phyloP scores from a whole-genome alignment of 2,329 filamentous ascomycete genomes.

The Cladosporium austrohemisphaericum region DNA sequence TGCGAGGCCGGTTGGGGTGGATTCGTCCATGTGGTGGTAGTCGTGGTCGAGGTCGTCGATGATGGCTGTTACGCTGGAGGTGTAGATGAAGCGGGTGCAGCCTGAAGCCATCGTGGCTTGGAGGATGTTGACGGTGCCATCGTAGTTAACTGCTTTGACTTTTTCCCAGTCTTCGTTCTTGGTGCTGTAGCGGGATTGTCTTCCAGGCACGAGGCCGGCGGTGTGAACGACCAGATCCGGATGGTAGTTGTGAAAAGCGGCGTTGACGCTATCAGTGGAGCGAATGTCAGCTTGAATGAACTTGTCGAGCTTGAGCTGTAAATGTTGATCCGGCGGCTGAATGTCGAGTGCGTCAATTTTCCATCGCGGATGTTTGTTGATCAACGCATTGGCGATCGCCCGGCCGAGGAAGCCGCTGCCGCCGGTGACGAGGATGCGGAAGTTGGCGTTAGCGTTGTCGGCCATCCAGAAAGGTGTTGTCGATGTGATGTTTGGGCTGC shows the following conservation, averaged over 20 bases:
- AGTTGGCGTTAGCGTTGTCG: not conserved
- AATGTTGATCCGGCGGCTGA: conserved; percentile 26
- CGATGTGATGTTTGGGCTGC: not conserved
- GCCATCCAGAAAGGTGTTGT: not conserved
- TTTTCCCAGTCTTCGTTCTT: conserved; percentile 47
- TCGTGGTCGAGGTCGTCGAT: conserved; percentile 72
- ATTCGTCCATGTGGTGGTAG: conserved; percentile 80
- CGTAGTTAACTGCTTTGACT: conserved; percentile 80
- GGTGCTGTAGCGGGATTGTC: conserved; percentile 38
- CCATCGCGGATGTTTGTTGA: conserved; percentile 36
- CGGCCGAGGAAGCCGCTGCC: conserved; percentile 47
- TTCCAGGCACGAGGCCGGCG: conserved; percentile 52
- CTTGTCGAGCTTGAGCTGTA: conserved; percentile 21
- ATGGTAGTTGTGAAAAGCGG: conserved; percentile 57
- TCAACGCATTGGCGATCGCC: conserved; percentile 38
- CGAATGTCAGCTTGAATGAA: conserved; percentile 42
- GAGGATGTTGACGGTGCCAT: conserved; percentile 75
- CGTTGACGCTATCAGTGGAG: conserved; percentile 31
- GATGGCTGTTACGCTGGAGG: conserved; percentile 81
- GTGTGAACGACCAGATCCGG: conserved; percentile 90
- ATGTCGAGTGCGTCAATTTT: conserved; percentile 41
- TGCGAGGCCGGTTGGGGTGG: conserved; percentile 71
- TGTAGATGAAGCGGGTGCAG: conserved; percentile 84
- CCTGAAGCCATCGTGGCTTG: conserved; percentile 65
- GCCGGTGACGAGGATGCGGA: conserved; percentile 43